phyloP scores from a whole-genome alignment of 2,329 filamentous ascomycete species.

The Sporothrix globosa region DNA sequence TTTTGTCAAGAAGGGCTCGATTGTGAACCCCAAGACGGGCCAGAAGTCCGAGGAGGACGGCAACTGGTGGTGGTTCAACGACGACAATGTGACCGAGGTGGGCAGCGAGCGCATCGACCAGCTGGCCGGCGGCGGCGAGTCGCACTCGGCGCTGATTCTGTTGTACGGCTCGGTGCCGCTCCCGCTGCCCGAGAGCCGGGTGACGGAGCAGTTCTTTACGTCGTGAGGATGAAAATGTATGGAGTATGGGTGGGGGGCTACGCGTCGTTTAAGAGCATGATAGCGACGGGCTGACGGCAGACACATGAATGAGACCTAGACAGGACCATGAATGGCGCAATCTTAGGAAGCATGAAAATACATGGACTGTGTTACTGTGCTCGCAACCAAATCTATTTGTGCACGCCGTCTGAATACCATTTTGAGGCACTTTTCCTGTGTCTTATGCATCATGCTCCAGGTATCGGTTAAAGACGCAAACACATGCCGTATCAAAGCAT shows the following conservation, averaged over 20 bases:
- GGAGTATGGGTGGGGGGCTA: not conserved
- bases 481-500: not conserved
- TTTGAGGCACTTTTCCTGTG: too few species aligned
- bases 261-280: not conserved
- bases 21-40: slow-evolving; percentile 72
- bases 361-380: too few species aligned
- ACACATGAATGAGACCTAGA: not conserved
- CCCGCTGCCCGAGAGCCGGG: slow-evolving; percentile 54
- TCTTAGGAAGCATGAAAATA: not conserved
- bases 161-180: slow-evolving; percentile 76
- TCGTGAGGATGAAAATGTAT: slow-evolving; percentile 18
- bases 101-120: slow-evolving; percentile 87
- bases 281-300: not conserved
- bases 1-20: slow-evolving; percentile 89
- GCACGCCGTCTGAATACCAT: too few species aligned
- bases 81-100: slow-evolving; percentile 94
- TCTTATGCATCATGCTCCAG: not conserved
- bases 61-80: slow-evolving; percentile 99
- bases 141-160: slow-evolving; percentile 79
- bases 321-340: not conserved
- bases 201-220: slow-evolving; percentile 32
- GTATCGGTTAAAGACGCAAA: slow-evolving; percentile 1
- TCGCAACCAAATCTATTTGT: too few species aligned
- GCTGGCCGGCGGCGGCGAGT: slow-evolving; percentile 85
- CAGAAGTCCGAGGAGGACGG: slow-evolving; percentile 81